These are phyloP conservation scores for Wallacemonas rigidus DNA, from an alignment of 208 protist genomes.

Conservation along the genomic window DNA sequence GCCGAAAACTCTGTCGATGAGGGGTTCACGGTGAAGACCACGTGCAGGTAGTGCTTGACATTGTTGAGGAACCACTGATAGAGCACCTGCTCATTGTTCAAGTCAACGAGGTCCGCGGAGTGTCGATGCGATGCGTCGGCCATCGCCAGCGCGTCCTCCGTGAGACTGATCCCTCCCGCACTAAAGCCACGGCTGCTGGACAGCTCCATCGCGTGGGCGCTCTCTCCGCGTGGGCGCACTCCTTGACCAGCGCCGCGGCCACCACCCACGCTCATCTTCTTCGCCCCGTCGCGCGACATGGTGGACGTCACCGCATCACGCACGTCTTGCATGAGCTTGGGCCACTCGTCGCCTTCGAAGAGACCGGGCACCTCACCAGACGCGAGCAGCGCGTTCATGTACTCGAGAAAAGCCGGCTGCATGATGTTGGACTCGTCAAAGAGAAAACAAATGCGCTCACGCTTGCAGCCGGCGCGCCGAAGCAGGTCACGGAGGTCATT, in stretches of 20 bases:
- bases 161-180: background rate
- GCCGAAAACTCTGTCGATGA: conserved; percentile 94
- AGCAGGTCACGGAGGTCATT: conserved; percentile 97
- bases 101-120: conserved; percentile 64
- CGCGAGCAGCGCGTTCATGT: conserved; percentile 99
- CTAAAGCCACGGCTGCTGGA: background rate
- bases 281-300: conserved; percentile 8
- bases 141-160: conserved; percentile 3
- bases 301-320: conserved; percentile 45
- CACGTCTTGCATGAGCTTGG: conserved; percentile 93
- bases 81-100: conserved; percentile 91
- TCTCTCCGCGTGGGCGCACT: background rate
- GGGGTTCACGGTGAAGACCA: conserved; percentile 99
- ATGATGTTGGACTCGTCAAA: conserved; percentile 99
- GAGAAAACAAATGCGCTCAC: conserved; percentile 99
- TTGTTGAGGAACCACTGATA: conserved; percentile 97
- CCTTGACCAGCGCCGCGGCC: background rate
- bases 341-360: conserved; percentile 98
- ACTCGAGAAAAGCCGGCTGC: conserved; percentile 98
- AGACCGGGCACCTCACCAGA: conserved; percentile 98
- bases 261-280: background rate
- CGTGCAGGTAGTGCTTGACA: conserved; percentile 98
- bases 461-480: conserved; percentile 94
- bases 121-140: background rate
- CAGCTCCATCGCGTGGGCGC: background rate